A percentile compares a stretch with the other conserved stretches of the same genome.
Conservation (phyloP, 805 yeast species). For the Yamadazyma insecticola region DNA sequence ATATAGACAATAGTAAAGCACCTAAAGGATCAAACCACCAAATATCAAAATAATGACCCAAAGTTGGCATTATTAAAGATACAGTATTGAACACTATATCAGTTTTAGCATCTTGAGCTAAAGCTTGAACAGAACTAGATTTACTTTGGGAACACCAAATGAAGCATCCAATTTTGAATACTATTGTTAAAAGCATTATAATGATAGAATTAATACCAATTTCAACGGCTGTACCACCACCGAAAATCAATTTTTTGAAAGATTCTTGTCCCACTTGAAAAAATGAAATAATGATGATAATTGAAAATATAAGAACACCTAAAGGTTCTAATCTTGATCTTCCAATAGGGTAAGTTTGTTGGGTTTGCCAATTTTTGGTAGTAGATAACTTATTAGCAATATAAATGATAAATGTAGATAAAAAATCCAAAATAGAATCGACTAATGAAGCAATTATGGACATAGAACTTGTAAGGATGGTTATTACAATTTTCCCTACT, state of each 20-base stretch:
- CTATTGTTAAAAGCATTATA: conserved; percentile 63
- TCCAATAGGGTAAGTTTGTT: conserved; percentile 67
- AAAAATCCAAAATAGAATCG: conserved; percentile 69
- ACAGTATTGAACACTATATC: conserved; percentile 71
- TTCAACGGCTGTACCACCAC: conserved; percentile 8
- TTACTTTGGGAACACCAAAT: conserved; percentile 55
- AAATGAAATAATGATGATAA: conserved; percentile 67
- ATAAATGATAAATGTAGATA: conserved; percentile 71
- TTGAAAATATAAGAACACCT: conserved; percentile 70
- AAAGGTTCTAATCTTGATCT: conserved; percentile 70
- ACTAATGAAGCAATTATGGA: conserved; percentile 76
- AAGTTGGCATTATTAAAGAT: conserved; percentile 64
- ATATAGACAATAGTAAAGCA: conserved; percentile 58
- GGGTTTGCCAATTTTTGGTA: conserved; percentile 33
- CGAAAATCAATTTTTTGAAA: conserved; percentile 40
- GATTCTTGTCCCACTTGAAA: conserved; percentile 70
- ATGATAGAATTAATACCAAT: conserved; percentile 31
- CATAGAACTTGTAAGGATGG: conserved; percentile 62
- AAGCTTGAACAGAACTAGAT: conserved; percentile 69
- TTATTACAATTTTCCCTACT: conserved; percentile 56
- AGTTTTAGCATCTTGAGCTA: conserved; percentile 78
- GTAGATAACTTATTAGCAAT: conserved; percentile 50
- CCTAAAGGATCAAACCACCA: conserved; percentile 81
- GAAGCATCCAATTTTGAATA: conserved; percentile 58
- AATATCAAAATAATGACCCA: conserved; percentile 46